These are phyloP conservation scores for Chaetomium strumarium DNA, from an alignment of 2,329 filamentous ascomycete species.

Conservation along the genomic window DNA sequence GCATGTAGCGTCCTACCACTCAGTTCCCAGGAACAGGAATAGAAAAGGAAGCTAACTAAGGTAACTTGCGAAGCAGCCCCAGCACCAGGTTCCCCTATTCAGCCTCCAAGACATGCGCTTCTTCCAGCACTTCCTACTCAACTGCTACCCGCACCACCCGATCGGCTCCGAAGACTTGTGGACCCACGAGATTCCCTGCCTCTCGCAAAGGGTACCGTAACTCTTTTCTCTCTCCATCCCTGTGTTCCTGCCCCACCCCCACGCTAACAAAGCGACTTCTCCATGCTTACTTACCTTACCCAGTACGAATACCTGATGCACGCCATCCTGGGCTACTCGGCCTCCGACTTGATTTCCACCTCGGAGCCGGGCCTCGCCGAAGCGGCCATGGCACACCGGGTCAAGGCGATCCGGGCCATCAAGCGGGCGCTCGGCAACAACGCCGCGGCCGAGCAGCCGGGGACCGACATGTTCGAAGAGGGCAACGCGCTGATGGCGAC, in stretches of 20 bases:
- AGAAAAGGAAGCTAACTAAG: background rate
- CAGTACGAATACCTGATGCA: slow-evolving; percentile 67
- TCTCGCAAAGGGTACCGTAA: slow-evolving; percentile 62
- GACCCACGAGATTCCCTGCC: slow-evolving; percentile 60
- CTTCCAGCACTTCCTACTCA: slow-evolving; percentile 60
- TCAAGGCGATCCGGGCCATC: slow-evolving; percentile 58
- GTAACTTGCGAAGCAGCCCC: slow-evolving; percentile 36
- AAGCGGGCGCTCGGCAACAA: slow-evolving; percentile 44
- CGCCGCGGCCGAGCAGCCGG: background rate
- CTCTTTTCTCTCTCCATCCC: slow-evolving; percentile 27
- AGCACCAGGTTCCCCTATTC: slow-evolving; percentile 52
- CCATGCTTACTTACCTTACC: background rate
- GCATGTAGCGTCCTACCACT: slow-evolving; percentile 24
- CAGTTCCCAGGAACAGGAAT: background rate
- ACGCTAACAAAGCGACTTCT: background rate
- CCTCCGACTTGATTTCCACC: slow-evolving; percentile 54
- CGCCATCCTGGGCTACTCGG: slow-evolving; percentile 61
- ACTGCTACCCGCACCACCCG: slow-evolving; percentile 59
- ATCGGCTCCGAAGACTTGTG: slow-evolving; percentile 60
- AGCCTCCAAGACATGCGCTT: slow-evolving; percentile 60
- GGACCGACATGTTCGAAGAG: slow-evolving; percentile 40
- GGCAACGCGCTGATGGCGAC: slow-evolving; percentile 55
- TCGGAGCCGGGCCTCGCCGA: slow-evolving; percentile 45
- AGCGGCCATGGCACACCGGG: slow-evolving; percentile 57
- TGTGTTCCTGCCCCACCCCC: no score